Conservation (phyloP, 768 basidiomycete genomes). For the Podaxis pistillaris region DNA sequence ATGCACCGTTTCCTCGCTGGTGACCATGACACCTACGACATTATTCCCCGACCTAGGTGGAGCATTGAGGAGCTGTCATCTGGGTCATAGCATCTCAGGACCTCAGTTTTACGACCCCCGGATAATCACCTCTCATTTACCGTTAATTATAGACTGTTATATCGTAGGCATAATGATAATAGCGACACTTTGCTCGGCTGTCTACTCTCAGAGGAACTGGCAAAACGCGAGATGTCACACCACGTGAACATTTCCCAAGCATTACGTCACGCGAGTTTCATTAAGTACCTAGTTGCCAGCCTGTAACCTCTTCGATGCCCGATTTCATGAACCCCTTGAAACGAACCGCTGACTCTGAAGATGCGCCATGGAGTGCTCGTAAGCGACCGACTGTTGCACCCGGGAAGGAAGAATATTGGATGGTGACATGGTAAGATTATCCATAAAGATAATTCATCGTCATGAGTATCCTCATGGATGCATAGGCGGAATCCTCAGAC, state of each 20-base stretch:
- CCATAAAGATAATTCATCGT: background rate
- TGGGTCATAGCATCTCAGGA: conserved; percentile 8
- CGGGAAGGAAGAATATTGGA: conserved; percentile 54
- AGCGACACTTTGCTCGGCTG: background rate
- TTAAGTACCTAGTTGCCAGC: background rate
- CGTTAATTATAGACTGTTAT: background rate
- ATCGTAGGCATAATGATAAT: background rate
- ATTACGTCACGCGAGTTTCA: conserved; percentile 11
- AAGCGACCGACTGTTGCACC: conserved; percentile 31
- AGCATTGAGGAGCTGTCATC: conserved; percentile 55
- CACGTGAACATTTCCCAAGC: background rate
- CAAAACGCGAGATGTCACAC: background rate
- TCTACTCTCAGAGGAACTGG: background rate
- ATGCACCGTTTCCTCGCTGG: conserved; percentile 72
- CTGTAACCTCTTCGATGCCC: conserved; percentile 19
- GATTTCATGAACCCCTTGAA: conserved; percentile 19
- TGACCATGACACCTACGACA: conserved; percentile 60
- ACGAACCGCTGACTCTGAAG: conserved; percentile 13
- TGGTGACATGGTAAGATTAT: conserved; percentile 67
- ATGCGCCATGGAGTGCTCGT: conserved; percentile 21
- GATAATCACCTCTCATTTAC: background rate
- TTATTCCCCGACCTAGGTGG: conserved; percentile 73
- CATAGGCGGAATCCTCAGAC: conserved; percentile 64
- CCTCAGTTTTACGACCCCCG: background rate
- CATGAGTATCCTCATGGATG: background rate